phyloP scores from a whole-genome alignment of 1,284 basidiomycete species.

The Cutaneotrichosporon dermatis region DNA sequence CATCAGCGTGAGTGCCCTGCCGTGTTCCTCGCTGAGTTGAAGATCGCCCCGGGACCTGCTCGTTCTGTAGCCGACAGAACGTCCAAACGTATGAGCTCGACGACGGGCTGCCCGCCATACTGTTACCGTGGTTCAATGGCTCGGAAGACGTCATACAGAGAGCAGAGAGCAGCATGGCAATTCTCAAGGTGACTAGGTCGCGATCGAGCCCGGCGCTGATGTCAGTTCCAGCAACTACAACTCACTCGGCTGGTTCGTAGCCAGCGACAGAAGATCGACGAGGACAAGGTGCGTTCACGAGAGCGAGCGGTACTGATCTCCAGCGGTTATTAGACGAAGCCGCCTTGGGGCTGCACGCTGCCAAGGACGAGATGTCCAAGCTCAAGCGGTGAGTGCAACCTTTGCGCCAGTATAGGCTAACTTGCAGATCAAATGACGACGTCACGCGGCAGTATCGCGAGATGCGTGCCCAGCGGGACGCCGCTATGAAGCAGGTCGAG shows the following conservation, averaged over 20 bases:
- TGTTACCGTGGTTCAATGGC: constrained; percentile 3
- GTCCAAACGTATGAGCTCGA: constrained; percentile 15
- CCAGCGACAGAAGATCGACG: background rate
- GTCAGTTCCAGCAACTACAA: constrained; percentile 15
- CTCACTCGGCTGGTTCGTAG: background rate
- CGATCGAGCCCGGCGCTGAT: background rate
- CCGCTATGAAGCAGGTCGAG: background rate
- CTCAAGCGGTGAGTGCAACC: background rate
- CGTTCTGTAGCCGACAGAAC: constrained; percentile 13
- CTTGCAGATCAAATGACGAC: constrained; percentile 1
- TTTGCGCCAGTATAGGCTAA: too few relatives aligned
- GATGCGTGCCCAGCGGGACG: constrained; percentile 1
- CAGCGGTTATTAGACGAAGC: background rate
- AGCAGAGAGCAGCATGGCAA: background rate
- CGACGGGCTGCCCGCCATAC: background rate
- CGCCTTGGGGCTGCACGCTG: background rate
- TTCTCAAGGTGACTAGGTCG: background rate
- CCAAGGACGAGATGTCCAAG: background rate
- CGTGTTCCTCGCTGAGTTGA: background rate
- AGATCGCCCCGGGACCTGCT: constrained; percentile 23
- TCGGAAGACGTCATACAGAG: background rate
- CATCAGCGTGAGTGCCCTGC: constrained; percentile 27
- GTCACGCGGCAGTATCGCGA: constrained; percentile 1
- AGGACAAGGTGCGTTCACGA: constrained; percentile 5
- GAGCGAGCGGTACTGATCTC: background rate